Evolutionary conservation across 768 basidiomycete species (phyloP), one percentile per base, ranked within the genome.

Genomic region (Lyophyllum decastes): DNA sequence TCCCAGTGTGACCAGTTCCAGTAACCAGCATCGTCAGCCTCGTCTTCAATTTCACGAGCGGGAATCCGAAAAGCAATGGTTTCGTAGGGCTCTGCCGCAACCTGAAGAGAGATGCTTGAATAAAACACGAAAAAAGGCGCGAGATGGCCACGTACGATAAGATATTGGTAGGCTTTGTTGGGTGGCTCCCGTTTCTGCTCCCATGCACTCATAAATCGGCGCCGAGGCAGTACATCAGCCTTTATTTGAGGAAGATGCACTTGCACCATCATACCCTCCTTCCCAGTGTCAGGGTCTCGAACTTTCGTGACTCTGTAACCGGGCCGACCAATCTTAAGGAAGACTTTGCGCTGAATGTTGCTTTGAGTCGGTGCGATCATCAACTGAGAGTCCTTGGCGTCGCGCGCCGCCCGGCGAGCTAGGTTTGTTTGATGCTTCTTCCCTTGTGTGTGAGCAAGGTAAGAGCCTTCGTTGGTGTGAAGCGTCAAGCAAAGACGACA

Each of bases 1-100:
- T 98, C 97, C 97, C 96, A 98, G 68, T 98, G 92, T 40, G 95
- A 95, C 97, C 97, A 99, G 66, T 92, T 93, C 90, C 91, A 94
- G 63, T 88, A 92, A 16, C 89, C 88, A 26, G 89, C 90, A 65
- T 95, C 94, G 59, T 94, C 89, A 46, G 91, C 84, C 67, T 94
- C 94, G 66, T 96, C 94, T 73, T 98, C 95, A 59, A 99, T 95
- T 74, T 98, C 95, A 50, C 93, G 86, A 24, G 97, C 92, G 46
- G 96, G 97, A 67, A 99, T 94, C 17, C 95, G 92, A 81, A 98
- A 98, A n/a, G 95, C 94, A 64, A 99, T 94, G 3, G 95, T 98
- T 75, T 99, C 97, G 69, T 98, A 99, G 5, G 96, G 95, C 66
- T 98, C 97, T n/a, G 97, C 95, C 17, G 96, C 97, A 59, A 98